A percentile compares a stretch with the other conserved stretches of the same genome.
Evolutionary conservation across 2,329 filamentous ascomycete species (phyloP).

Genomic region (Pestalotiopsis sp.): DNA sequence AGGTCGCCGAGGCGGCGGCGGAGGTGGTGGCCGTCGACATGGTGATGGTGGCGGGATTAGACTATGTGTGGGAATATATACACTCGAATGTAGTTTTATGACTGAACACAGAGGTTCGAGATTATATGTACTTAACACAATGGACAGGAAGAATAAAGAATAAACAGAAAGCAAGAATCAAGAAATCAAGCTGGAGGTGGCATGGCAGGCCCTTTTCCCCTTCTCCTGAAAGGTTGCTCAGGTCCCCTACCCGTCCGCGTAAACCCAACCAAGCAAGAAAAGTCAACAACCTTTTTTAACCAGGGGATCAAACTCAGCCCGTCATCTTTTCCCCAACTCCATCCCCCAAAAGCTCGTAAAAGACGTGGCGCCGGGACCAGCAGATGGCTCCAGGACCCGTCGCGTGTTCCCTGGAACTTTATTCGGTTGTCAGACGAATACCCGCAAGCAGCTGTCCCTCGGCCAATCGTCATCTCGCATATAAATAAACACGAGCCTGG

Average conservation of each 20-base stretch:
- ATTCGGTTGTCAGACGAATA: constrained; percentile 5
- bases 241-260: not conserved
- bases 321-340: not conserved
- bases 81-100: not conserved
- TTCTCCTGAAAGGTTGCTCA: not conserved
- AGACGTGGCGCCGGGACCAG: not conserved
- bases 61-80: not conserved
- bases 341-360: not conserved
- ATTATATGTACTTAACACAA: not conserved
- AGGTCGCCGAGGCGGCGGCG: constrained; percentile 16
- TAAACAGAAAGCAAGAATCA: not conserved
- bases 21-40: constrained; percentile 14
- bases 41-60: not conserved
- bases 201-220: not conserved
- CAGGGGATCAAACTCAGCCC: not conserved
- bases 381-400: not conserved
- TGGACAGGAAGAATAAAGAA: not conserved
- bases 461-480: not conserved
- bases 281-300: not conserved
- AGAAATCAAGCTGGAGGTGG: not conserved
- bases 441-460: not conserved
- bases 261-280: not conserved
- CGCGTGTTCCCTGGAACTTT: not conserved
- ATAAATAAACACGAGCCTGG: not conserved
- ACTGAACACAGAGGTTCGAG: not conserved